Evolutionary conservation across 2,329 filamentous ascomycete genomes (phyloP), one percentile per base, ranked within the genome.

Genomic region (Fusarium pilosicola): DNA sequence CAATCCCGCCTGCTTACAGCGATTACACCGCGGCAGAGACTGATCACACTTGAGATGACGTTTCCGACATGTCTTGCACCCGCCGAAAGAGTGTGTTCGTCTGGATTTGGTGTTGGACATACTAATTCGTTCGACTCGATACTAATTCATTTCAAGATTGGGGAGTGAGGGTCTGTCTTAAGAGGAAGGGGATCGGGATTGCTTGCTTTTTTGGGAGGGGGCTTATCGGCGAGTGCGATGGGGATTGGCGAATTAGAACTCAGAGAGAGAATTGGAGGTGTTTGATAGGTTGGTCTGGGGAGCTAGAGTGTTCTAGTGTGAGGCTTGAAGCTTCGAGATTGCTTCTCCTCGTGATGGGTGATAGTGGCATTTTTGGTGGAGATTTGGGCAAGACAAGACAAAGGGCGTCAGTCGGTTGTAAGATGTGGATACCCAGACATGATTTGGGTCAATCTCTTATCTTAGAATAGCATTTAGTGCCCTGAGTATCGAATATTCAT

Each of bases 1-100:
- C 34, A 76, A 28, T 2, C 74, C 74, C 26, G 72, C 73, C 26
- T 66, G 63, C 13, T 42, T 48, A 38, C 72, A 76, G 20, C 74
- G 62, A 52, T 69, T 71, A n/a, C 74, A 76, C 28, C 62, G 49
- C 3, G 74, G 74, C 3, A 65, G 28, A 3, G 59, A 66, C 51
- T 76, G 74, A 3, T 76, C 74, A 44, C 74, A 76, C 14, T 76
- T 76, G 28, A 76, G 70, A 57, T 76, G 74, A 18, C 74, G 70
- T 58, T 75, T 76, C 10, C 74, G 71, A 38, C 74, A 76, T 5
- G 74, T 76, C 41, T 75, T 76, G 36, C 74, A 76, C 4, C 74
- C 74, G 3, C 74, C 74, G 7, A 76, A 74, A 59, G 72, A 74
- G 48, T 74, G 72, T 7, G 72, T 74, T 18, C 72, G 71, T 57